Base-by-base conservation (phyloP, 495 filamentous ascomycete genomes). In the Bombardia bombarda region DNA sequence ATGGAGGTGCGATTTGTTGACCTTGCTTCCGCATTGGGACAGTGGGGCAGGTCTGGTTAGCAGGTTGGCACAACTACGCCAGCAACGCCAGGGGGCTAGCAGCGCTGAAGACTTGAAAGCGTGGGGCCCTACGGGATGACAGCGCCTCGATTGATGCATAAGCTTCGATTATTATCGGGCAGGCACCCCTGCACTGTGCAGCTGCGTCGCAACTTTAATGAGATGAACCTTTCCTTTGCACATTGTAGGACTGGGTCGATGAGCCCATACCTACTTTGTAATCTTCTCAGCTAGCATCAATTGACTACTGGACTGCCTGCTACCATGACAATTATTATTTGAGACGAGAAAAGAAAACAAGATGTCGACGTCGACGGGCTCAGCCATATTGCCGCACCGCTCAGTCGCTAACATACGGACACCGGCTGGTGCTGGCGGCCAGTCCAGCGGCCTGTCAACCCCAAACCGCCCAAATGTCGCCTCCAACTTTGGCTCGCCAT, bases 401-500 rank as follows among this genome's bases (percentile, higher is more conserved):
- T 60, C 63, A 18, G 69, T 78, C 23, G 62, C 74, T 19, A 76
- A 56, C 58, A 74, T 77, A 47, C 68, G 68, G 30, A 60, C 69
- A 13, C 66, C 60, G 8, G 13, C 49, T 55, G 49, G 49, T 42
- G 32, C 40, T 56, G 32, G 58, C 59, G 24, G 55, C 45, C 46
- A 45, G 52, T 38, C 46, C 36, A 58, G 47, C 37, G 67, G 69
- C 20, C 75, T 80, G 35, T 79, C 79, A 10, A 85, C 83, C 6
- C 83, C 83, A 0, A 56, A 65, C 10, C 77, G 82, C 23, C 63
- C 67, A 10, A n/a, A n/a, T n/a, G 59, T 79, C 21, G 65, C 75
- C 24, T 78, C 83, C 23, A 70, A 78, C 40, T 87, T 82, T 52
- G 81, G 80, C 7, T 87, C 86, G 0, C 83, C 86, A 0, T 77